Evolutionary conservation across 352 stramenopile species (phyloP).

Genomic region (Phytophthora cryptogea): DNA sequence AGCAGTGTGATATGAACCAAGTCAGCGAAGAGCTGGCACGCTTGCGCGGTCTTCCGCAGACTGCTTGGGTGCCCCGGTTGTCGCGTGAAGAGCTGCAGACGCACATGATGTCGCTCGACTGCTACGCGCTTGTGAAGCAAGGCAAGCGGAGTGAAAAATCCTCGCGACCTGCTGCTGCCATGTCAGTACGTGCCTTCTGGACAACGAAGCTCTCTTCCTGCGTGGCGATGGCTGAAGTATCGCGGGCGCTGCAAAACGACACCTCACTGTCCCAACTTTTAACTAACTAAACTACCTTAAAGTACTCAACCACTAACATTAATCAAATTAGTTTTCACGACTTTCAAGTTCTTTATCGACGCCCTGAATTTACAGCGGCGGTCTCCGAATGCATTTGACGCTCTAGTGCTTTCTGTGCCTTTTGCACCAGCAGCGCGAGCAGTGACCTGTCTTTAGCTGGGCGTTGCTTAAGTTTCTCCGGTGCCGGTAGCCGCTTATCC

Average conservation of each 20-base stretch:
- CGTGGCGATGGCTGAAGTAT: conserved; percentile 50
- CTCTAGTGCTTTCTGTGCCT: conserved; percentile 71
- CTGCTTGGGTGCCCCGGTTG: conserved; percentile 64
- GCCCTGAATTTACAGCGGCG: conserved; percentile 20
- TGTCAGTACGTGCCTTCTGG: conserved; percentile 45
- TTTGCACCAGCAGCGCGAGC: conserved; percentile 76
- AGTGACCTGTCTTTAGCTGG: conserved; percentile 64
- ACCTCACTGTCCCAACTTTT: conserved; percentile 39
- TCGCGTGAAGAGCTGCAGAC: conserved; percentile 63
- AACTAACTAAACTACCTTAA: conserved; percentile 18
- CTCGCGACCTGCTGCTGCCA: conserved; percentile 16
- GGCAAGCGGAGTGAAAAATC: conserved; percentile 23
- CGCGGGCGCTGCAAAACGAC: conserved; percentile 51
- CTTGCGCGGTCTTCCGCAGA: conserved; percentile 37
- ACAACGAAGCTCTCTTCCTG: conserved; percentile 51
- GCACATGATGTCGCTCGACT: conserved; percentile 68
- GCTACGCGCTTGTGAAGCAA: conserved; percentile 67
- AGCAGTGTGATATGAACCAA: conserved; percentile 43
- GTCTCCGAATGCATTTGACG: conserved; percentile 75
- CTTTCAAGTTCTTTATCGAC: conserved; percentile 23
- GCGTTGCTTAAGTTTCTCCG: conserved; percentile 60
- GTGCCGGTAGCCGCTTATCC: conserved; percentile 60
- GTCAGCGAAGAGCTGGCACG: conserved; percentile 54
- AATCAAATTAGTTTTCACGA: conserved; percentile 30
- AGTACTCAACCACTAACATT: conserved; percentile 15